These are phyloP conservation scores for Xylaria sp. DNA, from an alignment of 2,329 filamentous ascomycete genomes.

Conservation along the genomic window DNA sequence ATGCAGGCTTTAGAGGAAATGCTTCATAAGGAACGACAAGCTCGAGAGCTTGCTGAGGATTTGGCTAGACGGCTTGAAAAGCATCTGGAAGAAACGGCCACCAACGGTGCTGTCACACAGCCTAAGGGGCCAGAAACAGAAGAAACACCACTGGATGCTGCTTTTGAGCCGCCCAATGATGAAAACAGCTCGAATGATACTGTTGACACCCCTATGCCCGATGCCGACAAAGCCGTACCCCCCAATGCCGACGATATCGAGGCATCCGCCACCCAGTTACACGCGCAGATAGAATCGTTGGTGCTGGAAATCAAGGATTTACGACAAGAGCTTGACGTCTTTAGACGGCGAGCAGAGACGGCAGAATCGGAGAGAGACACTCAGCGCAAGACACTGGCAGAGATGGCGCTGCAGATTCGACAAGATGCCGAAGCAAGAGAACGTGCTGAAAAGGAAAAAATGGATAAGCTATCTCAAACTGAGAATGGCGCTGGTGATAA, in stretches of 20 bases:
- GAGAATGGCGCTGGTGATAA: conserved; percentile 43
- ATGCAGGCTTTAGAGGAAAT: conserved; percentile 84
- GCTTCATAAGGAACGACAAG: conserved; percentile 81
- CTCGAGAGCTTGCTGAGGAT: conserved; percentile 86
- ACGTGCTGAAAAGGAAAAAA: conserved; percentile 56
- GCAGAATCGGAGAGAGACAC: conserved; percentile 82
- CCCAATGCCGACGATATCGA: conserved; percentile 52
- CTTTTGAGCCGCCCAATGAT: conserved; percentile 59
- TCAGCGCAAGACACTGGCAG: conserved; percentile 78
- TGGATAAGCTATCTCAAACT: conserved; percentile 47
- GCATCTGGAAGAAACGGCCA: conserved; percentile 69
- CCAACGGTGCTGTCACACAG: conserved; percentile 55
- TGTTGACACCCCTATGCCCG: conserved; percentile 38
- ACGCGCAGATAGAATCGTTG: conserved; percentile 80
- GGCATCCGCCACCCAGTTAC: conserved; percentile 60
- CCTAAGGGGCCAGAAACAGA: conserved; percentile 51
- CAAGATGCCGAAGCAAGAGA: conserved; percentile 69
- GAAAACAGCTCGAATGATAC: conserved; percentile 37
- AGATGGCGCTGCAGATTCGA: conserved; percentile 88
- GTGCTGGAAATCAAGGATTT: conserved; percentile 83
- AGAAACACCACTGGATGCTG: conserved; percentile 57
- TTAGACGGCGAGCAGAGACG: conserved; percentile 79
- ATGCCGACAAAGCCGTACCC: conserved; percentile 41
- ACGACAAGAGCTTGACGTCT: conserved; percentile 81
- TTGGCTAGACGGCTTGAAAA: conserved; percentile 77